phyloP scores from a whole-genome alignment of 306 rosid genomes.

The Dryas drummondii region DNA sequence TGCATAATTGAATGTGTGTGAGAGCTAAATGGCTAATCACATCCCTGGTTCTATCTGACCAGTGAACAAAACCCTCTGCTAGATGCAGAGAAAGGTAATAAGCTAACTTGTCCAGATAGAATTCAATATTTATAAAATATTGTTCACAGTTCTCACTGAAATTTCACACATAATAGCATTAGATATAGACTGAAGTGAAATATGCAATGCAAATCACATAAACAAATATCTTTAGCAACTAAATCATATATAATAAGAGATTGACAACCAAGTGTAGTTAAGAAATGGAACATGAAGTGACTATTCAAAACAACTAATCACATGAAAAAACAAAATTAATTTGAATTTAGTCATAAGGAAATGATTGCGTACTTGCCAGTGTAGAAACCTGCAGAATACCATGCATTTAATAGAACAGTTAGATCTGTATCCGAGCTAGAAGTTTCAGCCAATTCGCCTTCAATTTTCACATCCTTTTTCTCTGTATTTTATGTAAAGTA shows the following conservation, averaged over 20 bases:
- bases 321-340: not conserved
- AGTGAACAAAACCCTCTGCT: not conserved
- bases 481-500: constrained; percentile 32
- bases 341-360: not conserved
- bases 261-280: not conserved
- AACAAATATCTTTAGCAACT: not conserved
- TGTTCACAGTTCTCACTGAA: not conserved
- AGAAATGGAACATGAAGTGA: not conserved
- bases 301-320: not conserved
- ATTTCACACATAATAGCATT: not conserved
- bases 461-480: constrained; percentile 32
- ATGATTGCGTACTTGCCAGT: constrained; percentile 68
- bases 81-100: not conserved
- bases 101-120: not conserved
- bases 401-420: constrained; percentile 65
- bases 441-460: constrained; percentile 30
- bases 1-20: not conserved
- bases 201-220: constrained; percentile 1
- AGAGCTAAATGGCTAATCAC: not conserved
- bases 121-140: not conserved
- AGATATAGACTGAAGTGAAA: not conserved
- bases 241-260: not conserved
- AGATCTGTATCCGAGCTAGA: constrained; percentile 58
- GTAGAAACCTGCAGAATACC: constrained; percentile 91
- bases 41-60: not conserved